These are phyloP conservation scores for Chalara sp. DNA, from an alignment of 2,329 filamentous ascomycete species.

Conservation along the genomic window DNA sequence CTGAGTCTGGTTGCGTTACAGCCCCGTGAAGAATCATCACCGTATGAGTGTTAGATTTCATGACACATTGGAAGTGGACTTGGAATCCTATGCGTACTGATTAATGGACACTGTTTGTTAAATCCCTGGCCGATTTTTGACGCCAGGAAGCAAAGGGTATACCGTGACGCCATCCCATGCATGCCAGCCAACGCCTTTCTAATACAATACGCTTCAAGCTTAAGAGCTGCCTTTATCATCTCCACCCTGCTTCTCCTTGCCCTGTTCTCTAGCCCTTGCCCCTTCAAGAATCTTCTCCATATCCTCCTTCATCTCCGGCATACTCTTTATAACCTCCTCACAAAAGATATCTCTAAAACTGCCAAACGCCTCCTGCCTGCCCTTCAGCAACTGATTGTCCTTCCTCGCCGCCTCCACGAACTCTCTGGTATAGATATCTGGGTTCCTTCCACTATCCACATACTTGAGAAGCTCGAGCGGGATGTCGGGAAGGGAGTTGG, in stretches of 20 bases:
- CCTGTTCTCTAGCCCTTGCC: constrained; percentile 17
- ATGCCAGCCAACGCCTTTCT: not conserved
- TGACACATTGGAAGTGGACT: too few relatives aligned
- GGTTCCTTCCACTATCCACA: constrained; percentile 65
- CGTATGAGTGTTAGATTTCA: too few relatives aligned
- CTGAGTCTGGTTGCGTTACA: too few relatives aligned
- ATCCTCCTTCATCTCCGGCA: constrained; percentile 26
- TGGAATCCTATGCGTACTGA: too few relatives aligned
- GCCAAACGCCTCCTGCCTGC: constrained; percentile 56
- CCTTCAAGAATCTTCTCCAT: constrained; percentile 19
- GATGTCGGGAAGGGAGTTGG: constrained; percentile 40
- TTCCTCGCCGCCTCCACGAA: constrained; percentile 63
- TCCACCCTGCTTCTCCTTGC: not conserved
- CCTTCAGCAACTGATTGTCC: constrained; percentile 59
- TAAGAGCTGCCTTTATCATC: not conserved
- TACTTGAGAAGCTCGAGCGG: constrained; percentile 60
- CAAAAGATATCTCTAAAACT: constrained; percentile 57
- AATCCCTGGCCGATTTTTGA: too few relatives aligned
- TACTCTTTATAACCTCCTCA: constrained; percentile 22
- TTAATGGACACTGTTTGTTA: too few relatives aligned
- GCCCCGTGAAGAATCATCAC: too few relatives aligned
- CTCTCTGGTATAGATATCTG: constrained; percentile 68
- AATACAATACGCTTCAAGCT: too few relatives aligned
- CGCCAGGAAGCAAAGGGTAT: not conserved
- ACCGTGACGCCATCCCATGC: constrained; percentile 1